Evolutionary conservation across 805 yeast species (phyloP).

Genomic region (Zygosaccharomyces kombuchaensis): DNA sequence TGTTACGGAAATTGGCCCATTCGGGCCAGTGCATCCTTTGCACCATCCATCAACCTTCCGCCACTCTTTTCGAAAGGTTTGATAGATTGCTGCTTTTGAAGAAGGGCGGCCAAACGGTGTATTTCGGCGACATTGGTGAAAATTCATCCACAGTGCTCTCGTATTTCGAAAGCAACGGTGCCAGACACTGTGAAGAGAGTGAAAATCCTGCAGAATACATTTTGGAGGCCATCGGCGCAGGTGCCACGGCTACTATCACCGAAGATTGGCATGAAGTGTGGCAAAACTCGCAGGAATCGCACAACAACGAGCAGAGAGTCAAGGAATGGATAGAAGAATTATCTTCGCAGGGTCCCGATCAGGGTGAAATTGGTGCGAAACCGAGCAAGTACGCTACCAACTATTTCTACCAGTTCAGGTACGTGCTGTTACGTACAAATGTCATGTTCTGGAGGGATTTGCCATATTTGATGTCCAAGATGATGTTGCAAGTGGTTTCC

Average conservation of each 20-base stretch:
- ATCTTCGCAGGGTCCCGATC: slow-evolving; percentile 7
- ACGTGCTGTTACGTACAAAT: slow-evolving; percentile 40
- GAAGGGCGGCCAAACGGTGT: slow-evolving; percentile 48
- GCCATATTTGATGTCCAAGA: slow-evolving; percentile 56
- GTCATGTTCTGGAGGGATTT: slow-evolving; percentile 55
- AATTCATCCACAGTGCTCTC: slow-evolving; percentile 46
- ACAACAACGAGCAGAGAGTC: slow-evolving; percentile 30
- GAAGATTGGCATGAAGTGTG: slow-evolving; percentile 65
- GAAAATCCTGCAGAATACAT: slow-evolving; percentile 45
- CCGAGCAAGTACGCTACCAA: slow-evolving; percentile 36
- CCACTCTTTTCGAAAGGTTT: slow-evolving; percentile 46
- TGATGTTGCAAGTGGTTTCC: slow-evolving; percentile 44
- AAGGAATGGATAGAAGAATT: slow-evolving; percentile 27
- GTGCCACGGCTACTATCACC: slow-evolving; percentile 41
- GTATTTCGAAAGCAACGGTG: slow-evolving; percentile 65
- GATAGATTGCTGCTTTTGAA: slow-evolving; percentile 45
- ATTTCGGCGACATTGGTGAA: slow-evolving; percentile 32
- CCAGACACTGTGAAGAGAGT: slow-evolving; percentile 49
- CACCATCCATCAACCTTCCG: slow-evolving; percentile 55
- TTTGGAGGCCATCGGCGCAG: slow-evolving; percentile 45
- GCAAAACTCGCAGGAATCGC: slow-evolving; percentile 42
- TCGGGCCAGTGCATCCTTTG: slow-evolving; percentile 50
- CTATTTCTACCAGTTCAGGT: slow-evolving; percentile 41
- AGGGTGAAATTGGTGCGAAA: slow-evolving; percentile 8
- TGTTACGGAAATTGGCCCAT: slow-evolving; percentile 41